Conservation (phyloP, 23 red algal genomes). For the Gracilaria vermiculophylla region DNA sequence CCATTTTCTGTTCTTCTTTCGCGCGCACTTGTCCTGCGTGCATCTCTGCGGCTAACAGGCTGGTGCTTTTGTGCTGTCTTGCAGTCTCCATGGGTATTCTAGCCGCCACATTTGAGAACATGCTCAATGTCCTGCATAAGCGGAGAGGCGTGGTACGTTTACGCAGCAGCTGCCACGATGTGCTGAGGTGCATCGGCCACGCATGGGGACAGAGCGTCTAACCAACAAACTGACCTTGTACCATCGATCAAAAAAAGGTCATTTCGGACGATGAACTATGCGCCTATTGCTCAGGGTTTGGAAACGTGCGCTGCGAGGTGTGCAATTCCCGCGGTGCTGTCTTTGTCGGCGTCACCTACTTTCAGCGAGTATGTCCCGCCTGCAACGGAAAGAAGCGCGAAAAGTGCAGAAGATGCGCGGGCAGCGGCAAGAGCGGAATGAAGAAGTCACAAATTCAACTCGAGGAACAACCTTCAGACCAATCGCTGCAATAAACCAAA, state of each 20-base stretch:
- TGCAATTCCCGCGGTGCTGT: conserved; percentile 32
- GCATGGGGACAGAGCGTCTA: not conserved
- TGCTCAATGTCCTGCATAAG: conserved; percentile 33
- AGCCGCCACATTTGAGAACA: conserved; percentile 40
- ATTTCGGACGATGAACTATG: conserved; percentile 39
- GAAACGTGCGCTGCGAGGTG: conserved; percentile 37
- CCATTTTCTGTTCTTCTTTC: not conserved
- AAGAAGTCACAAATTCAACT: conserved; percentile 24
- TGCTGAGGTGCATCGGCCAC: not conserved
- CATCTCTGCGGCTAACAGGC: not conserved
- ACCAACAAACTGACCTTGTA: not conserved
- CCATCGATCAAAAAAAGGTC: not conserved
- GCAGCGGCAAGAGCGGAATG: conserved; percentile 35
- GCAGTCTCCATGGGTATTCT: conserved; percentile 34
- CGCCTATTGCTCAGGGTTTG: conserved; percentile 21
- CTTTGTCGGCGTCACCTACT: conserved; percentile 10
- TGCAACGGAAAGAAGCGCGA: conserved; percentile 38
- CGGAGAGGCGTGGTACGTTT: not conserved
- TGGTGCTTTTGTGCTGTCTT: not conserved
- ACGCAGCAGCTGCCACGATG: not conserved
- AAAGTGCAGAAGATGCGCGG: conserved; percentile 27
- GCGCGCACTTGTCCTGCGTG: not conserved
- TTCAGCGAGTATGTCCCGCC: conserved; percentile 16
- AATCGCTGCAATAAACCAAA: not conserved
- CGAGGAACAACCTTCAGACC: not conserved